phyloP scores from a whole-genome alignment of 1,284 basidiomycete species.

The Testicularia cyperi region DNA sequence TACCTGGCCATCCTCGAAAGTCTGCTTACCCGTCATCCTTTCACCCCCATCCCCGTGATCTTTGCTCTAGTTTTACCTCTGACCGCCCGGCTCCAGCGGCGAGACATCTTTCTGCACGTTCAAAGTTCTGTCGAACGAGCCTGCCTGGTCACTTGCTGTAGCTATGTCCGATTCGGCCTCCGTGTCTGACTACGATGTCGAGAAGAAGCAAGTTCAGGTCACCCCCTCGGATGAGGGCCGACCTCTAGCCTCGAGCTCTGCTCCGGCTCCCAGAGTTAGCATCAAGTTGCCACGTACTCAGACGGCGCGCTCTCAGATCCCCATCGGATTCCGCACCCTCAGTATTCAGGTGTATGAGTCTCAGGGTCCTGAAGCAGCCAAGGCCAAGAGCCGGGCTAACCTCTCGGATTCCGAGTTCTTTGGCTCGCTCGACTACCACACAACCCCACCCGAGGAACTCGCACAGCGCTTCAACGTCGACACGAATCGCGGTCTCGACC shows the following conservation, averaged over 20 bases:
- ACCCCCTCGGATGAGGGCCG: conserved; percentile 13
- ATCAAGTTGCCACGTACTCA: conserved; percentile 33
- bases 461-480: conserved; percentile 65
- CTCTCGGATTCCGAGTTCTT: conserved; percentile 34
- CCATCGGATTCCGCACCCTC: conserved; percentile 52
- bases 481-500: conserved; percentile 63
- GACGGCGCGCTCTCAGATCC: conserved; percentile 32
- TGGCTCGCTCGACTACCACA: conserved; percentile 66
- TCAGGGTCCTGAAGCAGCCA: conserved; percentile 18
- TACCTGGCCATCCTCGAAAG: too few species aligned
- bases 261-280: conserved; percentile 17
- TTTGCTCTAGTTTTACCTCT: too few species aligned
- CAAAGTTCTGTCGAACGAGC: too few species aligned
- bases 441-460: conserved; percentile 63
- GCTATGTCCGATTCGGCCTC: conserved; percentile 26
- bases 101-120: too few species aligned
- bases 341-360: conserved; percentile 49
- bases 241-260: conserved; percentile 3
- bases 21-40: too few species aligned
- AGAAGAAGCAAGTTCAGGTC: conserved; percentile 18
- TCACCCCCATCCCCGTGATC: too few species aligned
- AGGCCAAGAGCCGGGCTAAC: conserved; percentile 17
- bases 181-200: conserved; percentile 20
- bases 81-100: too few species aligned
- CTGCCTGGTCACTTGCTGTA: neutral